These are phyloP conservation scores for Salix koriyanagi DNA, from an alignment of 345 rosid genomes.

Conservation along the genomic window DNA sequence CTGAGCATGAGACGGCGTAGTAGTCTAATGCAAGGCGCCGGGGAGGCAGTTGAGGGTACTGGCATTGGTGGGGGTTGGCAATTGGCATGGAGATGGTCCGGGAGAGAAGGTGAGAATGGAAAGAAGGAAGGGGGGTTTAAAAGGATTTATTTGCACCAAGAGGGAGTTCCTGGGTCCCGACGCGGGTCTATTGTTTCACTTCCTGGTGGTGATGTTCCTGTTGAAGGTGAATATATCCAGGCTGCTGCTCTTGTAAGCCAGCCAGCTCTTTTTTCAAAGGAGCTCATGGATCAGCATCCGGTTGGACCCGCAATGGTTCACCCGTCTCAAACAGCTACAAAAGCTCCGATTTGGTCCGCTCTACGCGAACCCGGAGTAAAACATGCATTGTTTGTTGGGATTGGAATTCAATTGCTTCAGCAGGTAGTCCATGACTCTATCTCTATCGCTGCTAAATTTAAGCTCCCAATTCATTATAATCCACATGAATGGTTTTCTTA, in stretches of 20 bases:
- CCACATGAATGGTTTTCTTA: background rate
- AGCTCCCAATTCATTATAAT: background rate
- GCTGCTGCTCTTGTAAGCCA: slow-evolving; percentile 66
- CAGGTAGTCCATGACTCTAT: slow-evolving; percentile 48
- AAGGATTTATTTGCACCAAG: slow-evolving; percentile 80
- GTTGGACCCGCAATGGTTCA: slow-evolving; percentile 32
- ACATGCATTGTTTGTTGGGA: slow-evolving; percentile 76
- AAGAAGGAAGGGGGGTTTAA: slow-evolving; percentile 76
- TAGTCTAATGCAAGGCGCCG: slow-evolving; percentile 60
- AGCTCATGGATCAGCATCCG: slow-evolving; percentile 16
- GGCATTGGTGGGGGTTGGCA: slow-evolving; percentile 99
- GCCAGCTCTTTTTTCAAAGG: slow-evolving; percentile 24
- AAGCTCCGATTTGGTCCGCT: slow-evolving; percentile 72
- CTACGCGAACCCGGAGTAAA: slow-evolving; percentile 88
- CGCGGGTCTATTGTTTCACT: slow-evolving; percentile 77
- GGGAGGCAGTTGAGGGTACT: slow-evolving; percentile 54
- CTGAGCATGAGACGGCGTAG: slow-evolving; percentile 63
- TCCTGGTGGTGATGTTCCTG: slow-evolving; percentile 48
- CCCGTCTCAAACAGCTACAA: slow-evolving; percentile 41
- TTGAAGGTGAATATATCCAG: slow-evolving; percentile 65
- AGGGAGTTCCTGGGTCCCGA: slow-evolving; percentile 61
- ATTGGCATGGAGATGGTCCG: slow-evolving; percentile 84
- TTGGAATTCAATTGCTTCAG: slow-evolving; percentile 90
- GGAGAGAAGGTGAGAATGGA: slow-evolving; percentile 62
- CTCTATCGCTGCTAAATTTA: background rate